phyloP scores from a whole-genome alignment of 2,329 filamentous ascomycete genomes.

The Fusarium abutilonis region DNA sequence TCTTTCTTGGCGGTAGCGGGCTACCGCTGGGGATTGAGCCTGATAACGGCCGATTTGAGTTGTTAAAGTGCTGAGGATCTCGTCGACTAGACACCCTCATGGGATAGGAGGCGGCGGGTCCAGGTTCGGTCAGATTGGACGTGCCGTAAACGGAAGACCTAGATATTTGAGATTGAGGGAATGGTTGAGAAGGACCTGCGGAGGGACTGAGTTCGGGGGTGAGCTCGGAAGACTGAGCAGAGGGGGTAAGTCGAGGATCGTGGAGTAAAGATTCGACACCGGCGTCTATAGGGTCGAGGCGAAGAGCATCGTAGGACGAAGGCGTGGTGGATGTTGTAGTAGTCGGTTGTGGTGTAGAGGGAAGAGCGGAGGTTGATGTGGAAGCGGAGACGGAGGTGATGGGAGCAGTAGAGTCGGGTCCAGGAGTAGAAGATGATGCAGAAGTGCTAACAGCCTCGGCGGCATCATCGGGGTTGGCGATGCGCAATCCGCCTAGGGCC shows the following conservation, averaged over 20 bases:
- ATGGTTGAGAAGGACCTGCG: slow-evolving; percentile 27
- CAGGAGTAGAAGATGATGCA: slow-evolving; percentile 41
- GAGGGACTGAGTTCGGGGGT: slow-evolving; percentile 25
- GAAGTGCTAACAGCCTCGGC: slow-evolving; percentile 49
- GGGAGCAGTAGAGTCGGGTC: slow-evolving; percentile 24
- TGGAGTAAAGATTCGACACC: slow-evolving; percentile 34
- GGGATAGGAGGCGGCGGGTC: slow-evolving; percentile 62
- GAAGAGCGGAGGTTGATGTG: slow-evolving; percentile 29
- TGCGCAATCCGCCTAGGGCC: slow-evolving; percentile 91
- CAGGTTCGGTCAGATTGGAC: slow-evolving; percentile 69
- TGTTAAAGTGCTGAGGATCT: slow-evolving; percentile 69
- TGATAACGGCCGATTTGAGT: slow-evolving; percentile 64
- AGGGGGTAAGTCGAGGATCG: slow-evolving; percentile 38
- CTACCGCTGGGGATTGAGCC: slow-evolving; percentile 60
- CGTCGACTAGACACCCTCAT: slow-evolving; percentile 75
- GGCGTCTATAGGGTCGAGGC: slow-evolving; percentile 41
- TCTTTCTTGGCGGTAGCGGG: slow-evolving; percentile 77
- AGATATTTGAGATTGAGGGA: slow-evolving; percentile 35
- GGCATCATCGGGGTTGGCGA: slow-evolving; percentile 92
- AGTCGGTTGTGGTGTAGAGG: slow-evolving; percentile 30
- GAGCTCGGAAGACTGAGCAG: slow-evolving; percentile 27
- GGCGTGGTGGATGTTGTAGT: slow-evolving; percentile 25
- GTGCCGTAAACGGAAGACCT: slow-evolving; percentile 64
- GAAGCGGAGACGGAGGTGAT: slow-evolving; percentile 27
- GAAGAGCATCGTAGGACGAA: slow-evolving; percentile 39